These are phyloP conservation scores for Sporormia fimetaria DNA, from an alignment of 495 filamentous ascomycete genomes.

Conservation along the genomic window DNA sequence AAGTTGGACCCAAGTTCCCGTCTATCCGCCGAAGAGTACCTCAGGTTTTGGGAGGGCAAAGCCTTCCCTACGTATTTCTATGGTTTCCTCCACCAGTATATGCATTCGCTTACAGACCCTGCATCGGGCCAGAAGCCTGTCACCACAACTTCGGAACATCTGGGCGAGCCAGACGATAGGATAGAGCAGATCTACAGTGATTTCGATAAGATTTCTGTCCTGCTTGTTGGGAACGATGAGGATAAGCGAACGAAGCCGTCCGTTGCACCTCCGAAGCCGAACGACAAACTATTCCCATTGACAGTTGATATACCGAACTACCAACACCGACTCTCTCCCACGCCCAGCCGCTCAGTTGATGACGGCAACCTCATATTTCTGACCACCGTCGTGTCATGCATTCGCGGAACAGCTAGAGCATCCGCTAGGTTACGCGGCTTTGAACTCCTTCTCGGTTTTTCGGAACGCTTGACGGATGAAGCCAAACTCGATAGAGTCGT, in stretches of 20 bases:
- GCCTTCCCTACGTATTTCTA: constrained; percentile 95
- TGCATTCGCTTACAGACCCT: constrained; percentile 93
- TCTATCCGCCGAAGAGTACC: constrained; percentile 87
- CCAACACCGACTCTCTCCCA: constrained; percentile 46
- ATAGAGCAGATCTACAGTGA: constrained; percentile 88
- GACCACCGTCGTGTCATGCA: constrained; percentile 70
- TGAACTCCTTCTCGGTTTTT: constrained; percentile 85
- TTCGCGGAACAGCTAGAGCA: constrained; percentile 79
- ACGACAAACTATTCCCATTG: constrained; percentile 51
- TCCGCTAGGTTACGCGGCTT: constrained; percentile 82
- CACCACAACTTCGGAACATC: constrained; percentile 50
- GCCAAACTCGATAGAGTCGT: constrained; percentile 91
- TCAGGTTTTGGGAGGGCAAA: constrained; percentile 83
- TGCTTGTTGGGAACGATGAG: constrained; percentile 55
- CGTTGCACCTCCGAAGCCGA: constrained; percentile 20
- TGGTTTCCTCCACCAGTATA: constrained; percentile 92
- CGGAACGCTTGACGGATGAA: constrained; percentile 85
- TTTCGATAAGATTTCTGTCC: constrained; percentile 95
- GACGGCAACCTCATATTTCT: constrained; percentile 91
- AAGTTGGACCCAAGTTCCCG: constrained; percentile 80
- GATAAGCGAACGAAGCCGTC: constrained; percentile 9
- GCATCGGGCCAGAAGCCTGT: constrained; percentile 59
- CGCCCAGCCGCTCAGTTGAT: constrained; percentile 43
- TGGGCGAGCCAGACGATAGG: constrained; percentile 78
- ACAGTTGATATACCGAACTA: constrained; percentile 80